A percentile compares a stretch with the other conserved stretches of the same genome.
Conservation (phyloP, 768 basidiomycete species). For the Suillus plorans region DNA sequence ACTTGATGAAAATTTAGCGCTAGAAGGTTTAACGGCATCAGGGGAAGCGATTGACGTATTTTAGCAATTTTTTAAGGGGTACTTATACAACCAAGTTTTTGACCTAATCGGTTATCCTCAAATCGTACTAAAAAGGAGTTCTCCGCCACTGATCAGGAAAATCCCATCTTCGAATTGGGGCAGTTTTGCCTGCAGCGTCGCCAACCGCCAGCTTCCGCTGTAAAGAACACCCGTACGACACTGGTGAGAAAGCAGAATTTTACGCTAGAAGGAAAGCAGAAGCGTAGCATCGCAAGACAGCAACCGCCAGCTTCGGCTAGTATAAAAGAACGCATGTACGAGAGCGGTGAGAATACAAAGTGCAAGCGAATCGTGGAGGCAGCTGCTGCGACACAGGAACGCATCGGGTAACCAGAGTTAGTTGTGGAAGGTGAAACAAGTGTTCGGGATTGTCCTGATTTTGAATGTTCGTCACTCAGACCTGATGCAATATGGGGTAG, state of each 20-base stretch:
- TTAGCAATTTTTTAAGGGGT: too few species aligned
- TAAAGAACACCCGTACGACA: not conserved
- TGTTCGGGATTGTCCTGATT: not conserved
- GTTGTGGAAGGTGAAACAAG: not conserved
- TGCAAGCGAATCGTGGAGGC: not conserved
- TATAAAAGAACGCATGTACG: not conserved
- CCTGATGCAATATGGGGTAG: not conserved
- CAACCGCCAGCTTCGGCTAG: not conserved
- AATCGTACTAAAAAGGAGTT: too few species aligned
- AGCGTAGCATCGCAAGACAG: not conserved
- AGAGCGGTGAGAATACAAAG: not conserved
- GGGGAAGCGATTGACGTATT: too few species aligned
- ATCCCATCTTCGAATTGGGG: too few species aligned
- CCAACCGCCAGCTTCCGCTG: not conserved
- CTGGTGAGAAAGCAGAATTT: slow-evolving; percentile 1
- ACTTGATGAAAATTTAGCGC: too few species aligned
- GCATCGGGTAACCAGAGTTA: not conserved
- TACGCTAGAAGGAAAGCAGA: not conserved
- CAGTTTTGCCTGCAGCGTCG: not conserved
- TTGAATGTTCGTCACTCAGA: not conserved
- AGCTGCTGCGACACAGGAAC: not conserved
- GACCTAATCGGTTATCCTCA: too few species aligned
- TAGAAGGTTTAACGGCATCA: too few species aligned
- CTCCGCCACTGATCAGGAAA: too few species aligned
- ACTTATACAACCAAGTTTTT: too few species aligned